These are phyloP conservation scores for Cicer yamashitae DNA, from an alignment of 306 rosid genomes.

Conservation along the genomic window DNA sequence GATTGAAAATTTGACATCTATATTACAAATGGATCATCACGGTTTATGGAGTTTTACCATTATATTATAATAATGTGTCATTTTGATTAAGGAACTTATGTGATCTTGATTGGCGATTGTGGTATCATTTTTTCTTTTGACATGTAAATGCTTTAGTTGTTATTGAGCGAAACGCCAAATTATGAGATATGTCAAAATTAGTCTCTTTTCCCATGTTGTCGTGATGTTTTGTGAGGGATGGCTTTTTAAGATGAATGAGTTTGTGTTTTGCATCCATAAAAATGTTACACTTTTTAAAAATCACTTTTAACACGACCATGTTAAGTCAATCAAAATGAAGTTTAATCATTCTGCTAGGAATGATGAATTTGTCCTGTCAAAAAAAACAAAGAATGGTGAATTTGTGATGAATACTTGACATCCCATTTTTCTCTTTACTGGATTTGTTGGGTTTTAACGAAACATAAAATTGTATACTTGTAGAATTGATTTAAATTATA, in stretches of 20 bases:
- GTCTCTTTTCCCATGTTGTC: not conserved
- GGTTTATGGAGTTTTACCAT: not conserved
- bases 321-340: not conserved
- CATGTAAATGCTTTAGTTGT: not conserved
- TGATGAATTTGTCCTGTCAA: not conserved
- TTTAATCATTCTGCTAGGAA: too few species aligned
- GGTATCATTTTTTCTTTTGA: not conserved
- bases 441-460: not conserved
- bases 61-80: not conserved
- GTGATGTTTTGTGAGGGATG: not conserved
- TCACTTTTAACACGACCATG: not conserved
- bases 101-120: not conserved
- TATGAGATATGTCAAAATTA: not conserved
- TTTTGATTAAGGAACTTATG: conserved; percentile 7
- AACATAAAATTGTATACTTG: too few species aligned
- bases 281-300: conserved; percentile 2
- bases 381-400: not conserved
- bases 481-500: too few species aligned
- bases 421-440: not conserved
- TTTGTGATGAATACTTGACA: not conserved
- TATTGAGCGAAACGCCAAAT: not conserved
- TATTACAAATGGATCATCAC: not conserved
- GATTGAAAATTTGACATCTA: conserved; percentile 52
- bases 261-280: not conserved
- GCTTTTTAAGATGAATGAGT: conserved; percentile 15